These are phyloP conservation scores for Beauveria rudraprayagi DNA, from an alignment of 2,329 filamentous ascomycete genomes.

Conservation along the genomic window DNA sequence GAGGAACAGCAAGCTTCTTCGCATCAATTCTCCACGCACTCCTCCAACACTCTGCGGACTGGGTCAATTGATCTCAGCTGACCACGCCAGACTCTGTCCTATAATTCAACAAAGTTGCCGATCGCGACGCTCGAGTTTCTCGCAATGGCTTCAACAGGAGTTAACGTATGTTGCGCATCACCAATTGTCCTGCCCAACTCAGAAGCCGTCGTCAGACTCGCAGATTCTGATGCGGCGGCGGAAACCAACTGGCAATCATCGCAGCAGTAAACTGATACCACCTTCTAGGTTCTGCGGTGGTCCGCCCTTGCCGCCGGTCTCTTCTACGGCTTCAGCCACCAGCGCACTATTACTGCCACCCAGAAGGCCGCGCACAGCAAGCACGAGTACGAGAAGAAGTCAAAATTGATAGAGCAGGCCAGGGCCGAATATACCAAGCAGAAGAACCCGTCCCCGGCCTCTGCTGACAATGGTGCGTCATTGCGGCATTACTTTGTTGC, in stretches of 20 bases:
- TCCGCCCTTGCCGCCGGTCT: constrained; percentile 85
- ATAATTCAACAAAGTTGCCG: constrained; percentile 23
- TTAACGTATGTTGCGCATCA: constrained; percentile 48
- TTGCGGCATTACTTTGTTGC: constrained; percentile 13
- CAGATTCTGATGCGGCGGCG: neutral
- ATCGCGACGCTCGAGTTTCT: constrained; percentile 34
- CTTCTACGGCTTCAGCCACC: constrained; percentile 94
- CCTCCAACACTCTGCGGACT: constrained; percentile 31
- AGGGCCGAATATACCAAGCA: constrained; percentile 80
- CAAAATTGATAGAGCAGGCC: constrained; percentile 83
- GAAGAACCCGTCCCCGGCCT: constrained; percentile 47
- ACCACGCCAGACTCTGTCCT: constrained; percentile 18
- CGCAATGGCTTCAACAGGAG: constrained; percentile 60
- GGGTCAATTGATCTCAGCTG: constrained; percentile 38
- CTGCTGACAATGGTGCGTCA: constrained; percentile 25
- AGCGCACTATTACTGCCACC: constrained; percentile 66
- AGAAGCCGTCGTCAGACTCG: neutral
- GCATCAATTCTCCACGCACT: constrained; percentile 30
- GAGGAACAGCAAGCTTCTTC: constrained; percentile 34
- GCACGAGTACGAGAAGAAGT: constrained; percentile 84
- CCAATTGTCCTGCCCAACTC: neutral
- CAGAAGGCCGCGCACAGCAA: constrained; percentile 64
- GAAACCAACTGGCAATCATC: neutral
- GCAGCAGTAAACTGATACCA: constrained; percentile 20
- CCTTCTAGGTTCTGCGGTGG: constrained; percentile 82